Evolutionary conservation across 371 early-diverging fungal genomes (phyloP), one percentile per base, ranked within the genome.

Genomic region (Quaeritorhiza haematococci): DNA sequence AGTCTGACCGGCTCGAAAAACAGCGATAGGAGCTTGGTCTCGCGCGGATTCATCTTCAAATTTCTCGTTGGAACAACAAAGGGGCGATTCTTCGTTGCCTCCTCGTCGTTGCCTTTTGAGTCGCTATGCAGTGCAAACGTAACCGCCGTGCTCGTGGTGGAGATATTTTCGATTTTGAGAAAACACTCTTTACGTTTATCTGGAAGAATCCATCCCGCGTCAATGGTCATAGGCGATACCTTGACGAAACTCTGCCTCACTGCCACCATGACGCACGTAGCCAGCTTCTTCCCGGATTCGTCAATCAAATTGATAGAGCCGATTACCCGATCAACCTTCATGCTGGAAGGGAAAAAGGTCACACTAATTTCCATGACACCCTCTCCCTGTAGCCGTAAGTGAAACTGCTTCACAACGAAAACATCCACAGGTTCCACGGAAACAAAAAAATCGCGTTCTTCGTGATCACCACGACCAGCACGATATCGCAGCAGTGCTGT

Each of bases 141-240:
- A 4, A 76, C 44, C 0, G 34, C 24, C 1, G 68, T 67, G 1
- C 53, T 29, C 1, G 29, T 47, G 7, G 55, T 35, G 3, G 73
- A 71, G 10, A 77, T 41, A 50, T 82, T 82, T 50, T 76, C 76
- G 42, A 76, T 59, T 32, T 62, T 72, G 24, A 79, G 26, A 10
- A 27, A 1, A 8, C 62, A 42, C 48, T 73, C 73, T 51, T 75
- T 75, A 30, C 66, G 59, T 43, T 63, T 60, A n/a, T 73, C 76
- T 1, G 78, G 82, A 3, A 82, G 55, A 4, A 80, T 68, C 82
- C 82, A 82, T 0, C 82, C 82, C 10, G 71, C 73, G 49, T 80
- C 69, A 29, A 80, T 45, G 19, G 41, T 59, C 1, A 51, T 43
- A 15, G 80, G 77, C 3, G 61, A 51, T 26, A 75, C 71, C 28